Evolutionary conservation across 2,329 filamentous ascomycete species (phyloP), one percentile per base, ranked within the genome.

Genomic region (Aspergillus hiratsukae): DNA sequence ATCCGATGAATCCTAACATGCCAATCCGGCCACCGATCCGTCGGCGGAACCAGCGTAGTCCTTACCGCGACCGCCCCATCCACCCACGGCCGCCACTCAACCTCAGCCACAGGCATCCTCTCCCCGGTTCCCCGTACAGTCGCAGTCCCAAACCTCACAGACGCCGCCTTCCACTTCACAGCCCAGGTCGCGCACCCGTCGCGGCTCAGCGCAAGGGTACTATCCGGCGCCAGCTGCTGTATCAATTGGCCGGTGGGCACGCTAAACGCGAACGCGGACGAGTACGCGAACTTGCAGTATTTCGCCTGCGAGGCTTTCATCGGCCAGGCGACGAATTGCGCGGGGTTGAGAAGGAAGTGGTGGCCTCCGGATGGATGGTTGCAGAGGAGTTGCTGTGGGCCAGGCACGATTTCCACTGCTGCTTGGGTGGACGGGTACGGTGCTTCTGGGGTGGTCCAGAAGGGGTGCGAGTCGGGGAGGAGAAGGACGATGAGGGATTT

Each of bases 261-360:
- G 53, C 72, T 75, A 58, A 80, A 80, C 0, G 70, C 73, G 41
- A 80, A 80, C 0, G 74, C 64, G 0, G 78, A 80, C 0, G 78
- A 80, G 60, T 81, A 80, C 3, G 76, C 76, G 49, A 79, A 78
- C 55, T 78, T 79, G 59, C 69, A 69, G 58, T 80, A 80, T 50
- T 80, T 80, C 5, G 77, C 76, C 56, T 76, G 54, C 4, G 40
- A 55, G 1, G 54, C 58, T 41, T 58, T 58, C 56, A 61, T 57
- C 4, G 46, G 54, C 56, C 56, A 57, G 4, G 54, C 54, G 8
- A 62, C 62, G 27, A 58, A 62, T 51, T 61, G 64, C 3, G 57
- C 63, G 1, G 61, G 55, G 3, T 49, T 55, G 11, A 66, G 60
- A n/a, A 64, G 46, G 45, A 66, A 59, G 51, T 58, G 56, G 45